A percentile compares a stretch with the other conserved stretches of the same genome.
These are phyloP conservation scores for Miscanthus sacchariflorus DNA, from an alignment of 202 grass and related monocot genomes.

Conservation along the genomic window DNA sequence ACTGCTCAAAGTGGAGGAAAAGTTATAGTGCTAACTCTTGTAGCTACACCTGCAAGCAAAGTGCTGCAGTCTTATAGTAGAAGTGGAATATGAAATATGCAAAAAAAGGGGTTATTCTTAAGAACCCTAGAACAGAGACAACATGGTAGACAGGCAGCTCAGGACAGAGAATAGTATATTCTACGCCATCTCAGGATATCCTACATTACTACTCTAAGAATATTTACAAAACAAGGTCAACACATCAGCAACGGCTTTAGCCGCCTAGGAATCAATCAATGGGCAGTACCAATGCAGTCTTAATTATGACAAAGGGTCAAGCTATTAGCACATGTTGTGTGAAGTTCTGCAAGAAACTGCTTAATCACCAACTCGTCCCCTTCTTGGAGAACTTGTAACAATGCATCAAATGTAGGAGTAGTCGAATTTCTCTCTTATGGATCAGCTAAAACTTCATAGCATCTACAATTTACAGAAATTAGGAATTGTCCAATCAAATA, in stretches of 20 bases:
- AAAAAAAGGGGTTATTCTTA: neutral
- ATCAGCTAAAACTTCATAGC: too few species aligned
- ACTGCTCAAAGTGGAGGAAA: slow-evolving; percentile 2
- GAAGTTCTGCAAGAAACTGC: too few species aligned
- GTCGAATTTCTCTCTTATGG: too few species aligned
- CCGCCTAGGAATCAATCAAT: too few species aligned
- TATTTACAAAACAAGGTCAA: neutral
- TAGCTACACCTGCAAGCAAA: slow-evolving; percentile 76
- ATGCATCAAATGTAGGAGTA: too few species aligned
- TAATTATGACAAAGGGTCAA: too few species aligned
- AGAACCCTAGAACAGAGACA: neutral
- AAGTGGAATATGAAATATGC: neutral
- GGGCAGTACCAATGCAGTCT: too few species aligned
- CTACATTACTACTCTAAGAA: neutral
- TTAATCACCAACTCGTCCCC: too few species aligned
- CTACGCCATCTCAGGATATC: too few species aligned
- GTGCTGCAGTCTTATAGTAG: slow-evolving; percentile 6
- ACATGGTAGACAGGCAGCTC: neutral
- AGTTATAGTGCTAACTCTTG: slow-evolving; percentile 65
- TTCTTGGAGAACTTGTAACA: too few species aligned
- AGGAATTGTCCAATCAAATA: neutral
- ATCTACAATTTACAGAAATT: neutral
- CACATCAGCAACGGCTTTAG: too few species aligned
- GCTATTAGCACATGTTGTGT: too few species aligned
- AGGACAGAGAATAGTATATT: neutral